phyloP scores from a whole-genome alignment of 2,329 filamentous ascomycete species.

The Akanthomyces uredinophilus region DNA sequence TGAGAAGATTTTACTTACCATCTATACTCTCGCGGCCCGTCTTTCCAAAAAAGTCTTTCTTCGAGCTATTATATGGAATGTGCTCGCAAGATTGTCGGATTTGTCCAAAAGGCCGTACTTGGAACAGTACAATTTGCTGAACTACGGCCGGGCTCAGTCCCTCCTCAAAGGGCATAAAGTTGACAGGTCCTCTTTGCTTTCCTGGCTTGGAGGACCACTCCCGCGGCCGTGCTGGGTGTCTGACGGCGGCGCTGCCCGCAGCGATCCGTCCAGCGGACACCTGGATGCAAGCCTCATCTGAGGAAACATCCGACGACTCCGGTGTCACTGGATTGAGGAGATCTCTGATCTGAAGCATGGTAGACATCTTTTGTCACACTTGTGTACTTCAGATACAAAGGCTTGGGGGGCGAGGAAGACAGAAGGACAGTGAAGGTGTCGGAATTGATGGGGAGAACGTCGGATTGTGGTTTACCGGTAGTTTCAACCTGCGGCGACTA shows the following conservation, averaged over 20 bases:
- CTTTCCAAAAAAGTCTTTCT: conserved; percentile 81
- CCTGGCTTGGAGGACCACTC: conserved; percentile 6
- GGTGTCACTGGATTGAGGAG: conserved; percentile 11
- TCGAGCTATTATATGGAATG: conserved; percentile 92
- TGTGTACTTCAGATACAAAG: neutral
- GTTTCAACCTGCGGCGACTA: neutral
- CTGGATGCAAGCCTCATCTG: neutral
- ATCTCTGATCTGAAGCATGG: conserved; percentile 11
- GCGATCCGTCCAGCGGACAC: neutral
- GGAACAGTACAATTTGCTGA: conserved; percentile 56
- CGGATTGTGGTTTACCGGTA: neutral
- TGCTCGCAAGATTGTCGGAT: conserved; percentile 62
- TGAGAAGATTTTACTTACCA: conserved; percentile 46
- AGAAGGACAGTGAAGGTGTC: neutral
- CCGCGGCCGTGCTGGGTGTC: conserved; percentile 2
- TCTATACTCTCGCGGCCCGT: conserved; percentile 86
- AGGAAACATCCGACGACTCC: conserved; percentile 6
- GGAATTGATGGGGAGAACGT: neutral
- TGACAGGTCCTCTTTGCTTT: conserved; percentile 60
- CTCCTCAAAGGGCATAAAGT: conserved; percentile 69
- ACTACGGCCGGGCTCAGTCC: conserved; percentile 49
- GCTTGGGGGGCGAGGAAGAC: neutral
- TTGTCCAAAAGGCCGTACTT: conserved; percentile 59
- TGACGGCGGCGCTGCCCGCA: neutral
- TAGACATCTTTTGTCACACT: conserved; percentile 1